Conservation (phyloP, 2,329 filamentous ascomycete species). For the Monosporascus sp. region DNA sequence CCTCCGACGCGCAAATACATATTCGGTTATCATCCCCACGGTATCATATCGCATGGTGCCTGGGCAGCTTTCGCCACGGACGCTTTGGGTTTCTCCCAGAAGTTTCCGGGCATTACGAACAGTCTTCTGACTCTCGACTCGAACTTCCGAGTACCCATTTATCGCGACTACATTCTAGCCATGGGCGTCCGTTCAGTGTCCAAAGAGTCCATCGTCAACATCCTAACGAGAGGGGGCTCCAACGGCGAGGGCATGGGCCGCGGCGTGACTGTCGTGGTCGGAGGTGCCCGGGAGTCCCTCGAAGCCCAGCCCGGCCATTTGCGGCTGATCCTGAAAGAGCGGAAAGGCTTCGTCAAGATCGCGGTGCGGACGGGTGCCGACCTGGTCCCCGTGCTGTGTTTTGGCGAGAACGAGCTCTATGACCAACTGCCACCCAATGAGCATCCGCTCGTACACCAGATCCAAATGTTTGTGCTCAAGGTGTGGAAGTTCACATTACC, state of each 20-base stretch:
- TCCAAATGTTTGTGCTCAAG: constrained; percentile 80
- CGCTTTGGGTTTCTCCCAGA: constrained; percentile 75
- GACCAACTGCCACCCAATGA: constrained; percentile 75
- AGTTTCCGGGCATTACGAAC: constrained; percentile 95
- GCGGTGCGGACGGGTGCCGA: constrained; percentile 90
- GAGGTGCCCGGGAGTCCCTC: constrained; percentile 86
- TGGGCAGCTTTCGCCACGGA: constrained; percentile 90
- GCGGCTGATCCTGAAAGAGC: constrained; percentile 71
- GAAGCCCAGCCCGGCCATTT: constrained; percentile 76
- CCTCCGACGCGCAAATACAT: constrained; percentile 86
- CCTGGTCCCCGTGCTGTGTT: constrained; percentile 83
- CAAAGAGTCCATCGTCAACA: constrained; percentile 84
- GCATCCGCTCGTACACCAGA: constrained; percentile 72
- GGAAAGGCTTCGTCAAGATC: constrained; percentile 92
- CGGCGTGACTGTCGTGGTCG: constrained; percentile 94
- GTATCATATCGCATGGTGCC: constrained; percentile 95
- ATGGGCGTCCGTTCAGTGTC: constrained; percentile 87
- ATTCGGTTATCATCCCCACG: constrained; percentile 94
- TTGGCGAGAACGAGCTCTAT: constrained; percentile 95
- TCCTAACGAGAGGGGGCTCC: constrained; percentile 71
- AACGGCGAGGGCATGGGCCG: constrained; percentile 83
- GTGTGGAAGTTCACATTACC: constrained; percentile 89
- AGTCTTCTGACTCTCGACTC: constrained; percentile 88
- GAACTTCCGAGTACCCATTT: constrained; percentile 91
- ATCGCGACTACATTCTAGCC: constrained; percentile 87